Conservation (phyloP, 805 yeast genomes). For the Starmerella sp. region DNA sequence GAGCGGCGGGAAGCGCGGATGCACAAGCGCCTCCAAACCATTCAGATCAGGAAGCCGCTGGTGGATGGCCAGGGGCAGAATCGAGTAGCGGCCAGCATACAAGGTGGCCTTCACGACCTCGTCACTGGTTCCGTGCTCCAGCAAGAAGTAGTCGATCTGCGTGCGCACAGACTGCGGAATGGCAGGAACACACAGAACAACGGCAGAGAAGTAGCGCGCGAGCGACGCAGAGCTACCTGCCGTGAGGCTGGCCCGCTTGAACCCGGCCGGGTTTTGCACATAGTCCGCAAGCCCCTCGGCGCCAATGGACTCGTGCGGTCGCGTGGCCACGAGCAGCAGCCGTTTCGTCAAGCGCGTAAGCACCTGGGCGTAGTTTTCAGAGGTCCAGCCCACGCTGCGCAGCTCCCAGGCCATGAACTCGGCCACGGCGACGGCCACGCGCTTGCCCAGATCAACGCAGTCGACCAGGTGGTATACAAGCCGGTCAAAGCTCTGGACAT, state of each 20-base stretch:
- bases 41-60: constrained; percentile 2
- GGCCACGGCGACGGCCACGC: constrained; percentile 4
- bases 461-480: constrained; percentile 17
- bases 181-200: constrained; percentile 38
- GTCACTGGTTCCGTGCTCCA: constrained; percentile 21
- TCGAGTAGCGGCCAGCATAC: constrained; percentile 57
- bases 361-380: constrained; percentile 12
- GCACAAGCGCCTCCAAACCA: constrained; percentile 22
- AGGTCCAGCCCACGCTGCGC: constrained; percentile 11
- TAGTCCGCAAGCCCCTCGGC: constrained; percentile 28
- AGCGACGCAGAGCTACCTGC: constrained; percentile 19
- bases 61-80: constrained; percentile 56
- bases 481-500: constrained; percentile 17
- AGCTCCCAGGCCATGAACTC: constrained; percentile 6
- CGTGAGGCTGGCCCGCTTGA: constrained; percentile 25
- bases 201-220: constrained; percentile 38
- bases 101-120: constrained; percentile 46
- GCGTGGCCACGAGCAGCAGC: constrained; percentile 38
- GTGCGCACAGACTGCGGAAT: constrained; percentile 56
- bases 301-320: constrained; percentile 14
- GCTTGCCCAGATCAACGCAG: constrained; percentile 12
- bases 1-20: constrained; percentile 24
- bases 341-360: constrained; percentile 21
- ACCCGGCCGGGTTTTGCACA: constrained; percentile 16
- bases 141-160: constrained; percentile 38